Evolutionary conservation across 495 filamentous ascomycete genomes (phyloP).

Genomic region (Talaromyces borbonicus): DNA sequence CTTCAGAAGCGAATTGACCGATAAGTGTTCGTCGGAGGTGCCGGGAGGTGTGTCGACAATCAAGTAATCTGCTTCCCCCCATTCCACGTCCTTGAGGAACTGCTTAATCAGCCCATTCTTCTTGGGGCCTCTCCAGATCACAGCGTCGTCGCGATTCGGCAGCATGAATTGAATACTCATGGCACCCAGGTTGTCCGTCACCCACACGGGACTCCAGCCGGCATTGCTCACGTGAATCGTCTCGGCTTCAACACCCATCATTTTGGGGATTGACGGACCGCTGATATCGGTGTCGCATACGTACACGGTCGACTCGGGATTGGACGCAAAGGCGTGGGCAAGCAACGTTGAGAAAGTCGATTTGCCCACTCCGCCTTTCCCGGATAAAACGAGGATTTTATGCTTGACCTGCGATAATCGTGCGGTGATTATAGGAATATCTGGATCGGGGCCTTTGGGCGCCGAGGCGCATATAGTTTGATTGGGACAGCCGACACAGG

Average conservation of each 20-base stretch:
- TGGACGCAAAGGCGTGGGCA: conserved; percentile 74
- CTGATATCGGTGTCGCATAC: conserved; percentile 97
- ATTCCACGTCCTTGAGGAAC: conserved; percentile 94
- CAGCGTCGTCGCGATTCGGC: conserved; percentile 79
- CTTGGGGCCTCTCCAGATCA: conserved; percentile 96
- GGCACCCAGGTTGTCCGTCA: conserved; percentile 77
- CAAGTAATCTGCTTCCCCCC: conserved; percentile 89
- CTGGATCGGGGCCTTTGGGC: conserved; percentile 92
- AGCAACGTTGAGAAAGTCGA: conserved; percentile 83
- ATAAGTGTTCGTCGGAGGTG: conserved; percentile 89
- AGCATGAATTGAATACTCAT: conserved; percentile 99
- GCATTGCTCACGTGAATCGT: conserved; percentile 76
- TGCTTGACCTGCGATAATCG: conserved; percentile 74
- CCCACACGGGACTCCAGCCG: conserved; percentile 93
- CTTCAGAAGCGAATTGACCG: conserved; percentile 78
- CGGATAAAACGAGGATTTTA: conserved; percentile 85
- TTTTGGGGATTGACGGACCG: conserved; percentile 89
- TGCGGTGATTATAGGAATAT: conserved; percentile 75
- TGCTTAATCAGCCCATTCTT: conserved; percentile 98
- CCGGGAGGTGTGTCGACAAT: conserved; percentile 93
- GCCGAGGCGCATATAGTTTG: conserved; percentile 89
- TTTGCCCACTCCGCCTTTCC: conserved; percentile 96
- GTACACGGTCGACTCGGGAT: conserved; percentile 65
- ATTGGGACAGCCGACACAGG: conserved; percentile 91
- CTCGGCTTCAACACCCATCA: conserved; percentile 93